Percentiles rank a stretch among this genome's conserved stretches.
Conservation (phyloP, 768 basidiomycete genomes). For the Phlebiopsis gigantea region DNA sequence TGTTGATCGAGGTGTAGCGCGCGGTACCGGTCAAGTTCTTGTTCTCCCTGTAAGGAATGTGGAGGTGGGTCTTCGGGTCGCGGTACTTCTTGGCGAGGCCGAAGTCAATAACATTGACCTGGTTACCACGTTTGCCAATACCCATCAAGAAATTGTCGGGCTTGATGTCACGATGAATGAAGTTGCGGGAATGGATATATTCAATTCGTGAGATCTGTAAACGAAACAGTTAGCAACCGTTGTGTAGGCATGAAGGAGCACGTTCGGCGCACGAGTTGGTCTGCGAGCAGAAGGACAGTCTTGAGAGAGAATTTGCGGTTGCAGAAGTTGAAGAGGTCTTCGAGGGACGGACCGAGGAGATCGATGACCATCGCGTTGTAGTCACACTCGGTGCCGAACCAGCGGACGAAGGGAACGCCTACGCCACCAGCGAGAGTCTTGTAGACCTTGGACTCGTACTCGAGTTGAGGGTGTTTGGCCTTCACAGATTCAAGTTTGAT, state of each 20-base stretch:
- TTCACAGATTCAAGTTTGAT: conserved; percentile 99
- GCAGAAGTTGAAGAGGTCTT: conserved; percentile 92
- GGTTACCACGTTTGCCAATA: conserved; percentile 98
- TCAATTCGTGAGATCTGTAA: conserved; percentile 93
- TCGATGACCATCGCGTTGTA: conserved; percentile 99
- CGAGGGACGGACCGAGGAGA: conserved; percentile 87
- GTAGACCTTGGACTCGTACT: conserved; percentile 93
- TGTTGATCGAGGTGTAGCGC: conserved; percentile 99
- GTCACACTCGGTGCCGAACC: conserved; percentile 94
- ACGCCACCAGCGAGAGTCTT: conserved; percentile 99
- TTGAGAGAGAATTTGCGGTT: conserved; percentile 98
- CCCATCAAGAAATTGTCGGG: conserved; percentile 99
- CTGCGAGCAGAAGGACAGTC: conserved; percentile 93
- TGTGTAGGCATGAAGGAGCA: background rate
- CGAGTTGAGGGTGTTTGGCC: conserved; percentile 99
- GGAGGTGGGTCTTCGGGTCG: conserved; percentile 98
- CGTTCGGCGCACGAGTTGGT: conserved; percentile 72
- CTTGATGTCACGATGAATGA: conserved; percentile 97
- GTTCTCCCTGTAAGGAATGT: conserved; percentile 99
- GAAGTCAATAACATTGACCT: conserved; percentile 98
- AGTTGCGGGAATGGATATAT: conserved; percentile 99
- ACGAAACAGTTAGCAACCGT: conserved; percentile 10
- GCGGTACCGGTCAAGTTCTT: conserved; percentile 99
- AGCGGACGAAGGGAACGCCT: conserved; percentile 96
- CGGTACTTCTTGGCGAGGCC: conserved; percentile 99